Conservation (phyloP, 495 filamentous ascomycete genomes). For the Tuber indicum region DNA sequence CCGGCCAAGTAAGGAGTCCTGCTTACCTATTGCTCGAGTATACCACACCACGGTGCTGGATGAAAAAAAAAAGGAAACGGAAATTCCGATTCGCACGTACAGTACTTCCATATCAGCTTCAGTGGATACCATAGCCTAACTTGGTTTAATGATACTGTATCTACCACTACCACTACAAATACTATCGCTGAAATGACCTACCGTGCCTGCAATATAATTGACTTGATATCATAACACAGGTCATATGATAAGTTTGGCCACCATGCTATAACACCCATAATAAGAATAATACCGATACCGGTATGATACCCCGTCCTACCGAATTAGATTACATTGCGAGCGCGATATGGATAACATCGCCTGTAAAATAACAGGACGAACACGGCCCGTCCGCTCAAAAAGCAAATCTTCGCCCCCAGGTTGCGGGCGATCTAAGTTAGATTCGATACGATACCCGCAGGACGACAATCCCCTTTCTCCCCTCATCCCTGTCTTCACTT, state of each 20-base stretch:
- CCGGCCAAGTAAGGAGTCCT: not conserved
- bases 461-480: not conserved
- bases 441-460: constrained; percentile 3
- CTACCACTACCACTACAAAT: not conserved
- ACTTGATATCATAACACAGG: not conserved
- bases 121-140: not conserved
- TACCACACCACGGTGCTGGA: not conserved
- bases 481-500: not conserved
- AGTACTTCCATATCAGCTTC: not conserved
- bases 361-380: not conserved
- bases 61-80: not conserved
- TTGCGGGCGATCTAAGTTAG: not conserved
- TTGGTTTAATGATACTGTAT: not conserved
- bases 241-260: not conserved
- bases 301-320: not conserved
- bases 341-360: not conserved
- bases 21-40: constrained; percentile 11
- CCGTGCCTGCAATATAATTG: not conserved
- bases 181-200: not conserved
- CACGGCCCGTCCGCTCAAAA: not conserved
- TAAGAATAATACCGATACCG: not conserved
- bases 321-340: not conserved
- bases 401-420: not conserved
- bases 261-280: not conserved
- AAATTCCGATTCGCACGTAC: not conserved